Conservation (phyloP, 768 basidiomycete genomes). For the Neoboletus subvelutipes region DNA sequence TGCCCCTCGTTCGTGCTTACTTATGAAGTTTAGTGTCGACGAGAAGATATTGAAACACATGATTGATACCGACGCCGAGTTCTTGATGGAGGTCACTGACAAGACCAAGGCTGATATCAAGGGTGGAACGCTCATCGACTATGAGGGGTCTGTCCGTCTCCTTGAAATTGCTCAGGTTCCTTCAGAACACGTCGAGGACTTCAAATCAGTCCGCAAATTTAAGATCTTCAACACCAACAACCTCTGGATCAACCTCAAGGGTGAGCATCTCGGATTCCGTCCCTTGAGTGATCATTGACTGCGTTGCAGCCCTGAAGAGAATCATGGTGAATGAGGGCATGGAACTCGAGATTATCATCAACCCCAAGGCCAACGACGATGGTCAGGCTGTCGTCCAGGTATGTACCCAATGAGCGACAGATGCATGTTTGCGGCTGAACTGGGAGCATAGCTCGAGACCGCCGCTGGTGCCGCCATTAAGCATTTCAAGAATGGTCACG, state of each 20-base stretch:
- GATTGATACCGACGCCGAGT: conserved; percentile 62
- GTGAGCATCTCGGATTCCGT: conserved; percentile 21
- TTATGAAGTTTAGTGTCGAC: conserved; percentile 49
- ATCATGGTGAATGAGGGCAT: conserved; percentile 66
- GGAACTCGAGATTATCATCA: conserved; percentile 81
- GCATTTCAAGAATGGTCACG: conserved; percentile 64
- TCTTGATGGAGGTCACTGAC: conserved; percentile 78
- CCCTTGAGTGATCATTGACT: conserved; percentile 1
- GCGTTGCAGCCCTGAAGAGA: conserved; percentile 59
- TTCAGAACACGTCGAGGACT: conserved; percentile 69
- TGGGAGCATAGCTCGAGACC: conserved; percentile 55
- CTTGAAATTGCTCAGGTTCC: conserved; percentile 78
- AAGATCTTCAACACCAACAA: conserved; percentile 80
- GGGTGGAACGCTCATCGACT: conserved; percentile 68
- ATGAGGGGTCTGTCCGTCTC: conserved; percentile 64
- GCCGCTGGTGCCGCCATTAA: conserved; percentile 77
- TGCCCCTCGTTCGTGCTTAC: conserved; percentile 1
- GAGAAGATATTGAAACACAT: conserved; percentile 66
- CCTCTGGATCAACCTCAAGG: conserved; percentile 54
- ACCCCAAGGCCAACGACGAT: conserved; percentile 66
- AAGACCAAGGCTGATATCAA: conserved; percentile 83
- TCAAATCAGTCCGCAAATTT: conserved; percentile 76
- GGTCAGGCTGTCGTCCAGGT: conserved; percentile 71
- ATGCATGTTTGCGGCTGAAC: background rate
- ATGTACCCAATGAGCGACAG: background rate